Conservation (phyloP, 257 asterid genomes). For the Solanum megistacrolobum region DNA sequence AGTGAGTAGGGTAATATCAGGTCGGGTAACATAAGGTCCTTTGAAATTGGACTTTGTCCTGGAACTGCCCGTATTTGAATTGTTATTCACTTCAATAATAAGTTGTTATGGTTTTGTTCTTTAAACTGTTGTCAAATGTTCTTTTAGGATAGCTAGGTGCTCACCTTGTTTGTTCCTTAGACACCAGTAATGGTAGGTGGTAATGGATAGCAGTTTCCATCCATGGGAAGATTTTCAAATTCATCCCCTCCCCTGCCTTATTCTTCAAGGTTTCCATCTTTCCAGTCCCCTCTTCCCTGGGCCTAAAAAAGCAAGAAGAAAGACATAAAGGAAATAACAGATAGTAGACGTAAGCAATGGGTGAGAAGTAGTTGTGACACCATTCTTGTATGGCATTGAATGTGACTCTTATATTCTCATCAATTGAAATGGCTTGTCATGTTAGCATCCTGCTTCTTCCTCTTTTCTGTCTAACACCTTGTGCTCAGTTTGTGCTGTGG, state of each 20-base stretch:
- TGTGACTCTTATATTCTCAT: background rate
- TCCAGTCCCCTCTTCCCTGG: background rate
- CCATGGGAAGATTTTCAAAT: background rate
- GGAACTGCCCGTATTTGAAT: background rate
- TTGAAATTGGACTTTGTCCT: background rate
- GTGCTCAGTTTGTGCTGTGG: background rate
- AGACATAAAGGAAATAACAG: background rate
- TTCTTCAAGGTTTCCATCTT: background rate
- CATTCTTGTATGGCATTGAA: background rate
- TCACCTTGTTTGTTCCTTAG: background rate
- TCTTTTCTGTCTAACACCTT: background rate
- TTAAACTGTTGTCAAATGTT: background rate
- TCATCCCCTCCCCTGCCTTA: background rate
- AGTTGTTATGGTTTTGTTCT: background rate
- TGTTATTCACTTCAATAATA: background rate
- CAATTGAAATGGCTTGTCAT: background rate
- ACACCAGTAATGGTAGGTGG: background rate
- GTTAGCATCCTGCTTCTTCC: background rate
- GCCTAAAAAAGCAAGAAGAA: background rate
- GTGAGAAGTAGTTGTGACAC: background rate
- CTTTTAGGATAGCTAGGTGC: background rate
- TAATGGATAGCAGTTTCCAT: background rate
- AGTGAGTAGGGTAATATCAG: background rate
- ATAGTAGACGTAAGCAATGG: background rate
- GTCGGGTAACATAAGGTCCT: background rate